Percentiles rank a stretch among this genome's conserved stretches.
Evolutionary conservation across 345 rosid genomes (phyloP).

Genomic region (Populus nigra): DNA sequence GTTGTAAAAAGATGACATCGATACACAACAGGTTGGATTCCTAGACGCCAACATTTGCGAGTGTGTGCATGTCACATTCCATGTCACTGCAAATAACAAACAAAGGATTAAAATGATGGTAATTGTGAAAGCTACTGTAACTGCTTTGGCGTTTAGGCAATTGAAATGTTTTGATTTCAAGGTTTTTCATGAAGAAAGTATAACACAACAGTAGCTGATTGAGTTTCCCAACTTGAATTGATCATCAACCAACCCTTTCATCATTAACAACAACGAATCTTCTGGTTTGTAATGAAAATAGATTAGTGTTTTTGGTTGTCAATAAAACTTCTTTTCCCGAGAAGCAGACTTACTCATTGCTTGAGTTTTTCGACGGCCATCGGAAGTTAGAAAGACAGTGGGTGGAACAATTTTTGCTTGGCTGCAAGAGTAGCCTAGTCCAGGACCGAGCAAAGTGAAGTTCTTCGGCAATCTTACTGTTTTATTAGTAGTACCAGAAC

Average conservation of each 20-base stretch:
- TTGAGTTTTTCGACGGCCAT: conserved; percentile 57
- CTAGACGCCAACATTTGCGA: conserved; percentile 6
- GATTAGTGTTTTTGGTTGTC: no score
- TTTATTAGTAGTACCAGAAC: conserved; percentile 61
- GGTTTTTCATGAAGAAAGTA: no score
- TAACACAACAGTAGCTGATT: background rate
- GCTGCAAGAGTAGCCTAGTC: conserved; percentile 67
- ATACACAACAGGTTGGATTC: conserved; percentile 21
- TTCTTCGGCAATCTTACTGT: conserved; percentile 62
- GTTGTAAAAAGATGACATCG: conserved; percentile 20
- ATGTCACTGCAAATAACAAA: conserved; percentile 19
- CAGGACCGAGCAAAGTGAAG: conserved; percentile 63
- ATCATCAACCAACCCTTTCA: no score
- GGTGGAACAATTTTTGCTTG: conserved; percentile 57
- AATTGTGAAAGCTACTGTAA: no score
- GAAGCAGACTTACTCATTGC: conserved; percentile 49
- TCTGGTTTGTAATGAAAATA: no score
- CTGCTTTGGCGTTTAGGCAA: no score
- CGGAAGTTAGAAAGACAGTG: conserved; percentile 47
- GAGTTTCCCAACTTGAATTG: background rate
- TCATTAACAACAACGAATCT: no score
- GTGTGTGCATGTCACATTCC: conserved; percentile 14
- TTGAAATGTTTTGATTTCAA: no score
- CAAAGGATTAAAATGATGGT: background rate
- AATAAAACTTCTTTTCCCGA: no score